phyloP scores from a whole-genome alignment of 495 filamentous ascomycete genomes.

The Talaromyces wortmannii region DNA sequence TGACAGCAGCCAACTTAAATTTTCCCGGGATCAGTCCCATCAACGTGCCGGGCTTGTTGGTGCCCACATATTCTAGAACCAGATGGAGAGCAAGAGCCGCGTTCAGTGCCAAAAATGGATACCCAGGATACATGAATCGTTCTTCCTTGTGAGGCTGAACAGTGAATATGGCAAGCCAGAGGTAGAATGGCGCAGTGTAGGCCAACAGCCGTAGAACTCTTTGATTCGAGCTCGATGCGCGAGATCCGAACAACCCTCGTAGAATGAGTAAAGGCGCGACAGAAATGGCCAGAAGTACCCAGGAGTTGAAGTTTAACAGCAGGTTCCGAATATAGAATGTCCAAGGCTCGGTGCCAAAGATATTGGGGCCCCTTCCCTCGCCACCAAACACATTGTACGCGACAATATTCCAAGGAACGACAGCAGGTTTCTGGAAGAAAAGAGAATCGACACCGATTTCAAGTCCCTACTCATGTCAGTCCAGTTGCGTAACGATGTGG shows the following conservation, averaged over 20 bases:
- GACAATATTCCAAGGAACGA: constrained; percentile 89
- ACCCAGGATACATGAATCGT: constrained; percentile 96
- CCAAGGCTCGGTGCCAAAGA: constrained; percentile 97
- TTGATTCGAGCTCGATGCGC: constrained; percentile 30
- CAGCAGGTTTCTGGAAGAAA: constrained; percentile 71
- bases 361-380: constrained; percentile 71
- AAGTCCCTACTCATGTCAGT: constrained; percentile 32
- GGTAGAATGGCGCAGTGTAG: constrained; percentile 78
- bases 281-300: constrained; percentile 78
- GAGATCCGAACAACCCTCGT: constrained; percentile 35
- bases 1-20: constrained; percentile 57
- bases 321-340: constrained; percentile 93
- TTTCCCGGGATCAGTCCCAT: constrained; percentile 62
- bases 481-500: background rate
- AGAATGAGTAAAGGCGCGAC: constrained; percentile 55
- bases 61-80: constrained; percentile 64
- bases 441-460: constrained; percentile 66
- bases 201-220: constrained; percentile 62
- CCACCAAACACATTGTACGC: constrained; percentile 89
- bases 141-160: constrained; percentile 96
- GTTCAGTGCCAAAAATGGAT: constrained; percentile 88
- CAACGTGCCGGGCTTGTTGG: constrained; percentile 54
- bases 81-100: constrained; percentile 82
- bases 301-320: constrained; percentile 89
- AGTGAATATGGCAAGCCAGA: constrained; percentile 91